Evolutionary conservation across 2,329 filamentous ascomycete genomes (phyloP).

Genomic region (Clarireedia homoeocarpa): DNA sequence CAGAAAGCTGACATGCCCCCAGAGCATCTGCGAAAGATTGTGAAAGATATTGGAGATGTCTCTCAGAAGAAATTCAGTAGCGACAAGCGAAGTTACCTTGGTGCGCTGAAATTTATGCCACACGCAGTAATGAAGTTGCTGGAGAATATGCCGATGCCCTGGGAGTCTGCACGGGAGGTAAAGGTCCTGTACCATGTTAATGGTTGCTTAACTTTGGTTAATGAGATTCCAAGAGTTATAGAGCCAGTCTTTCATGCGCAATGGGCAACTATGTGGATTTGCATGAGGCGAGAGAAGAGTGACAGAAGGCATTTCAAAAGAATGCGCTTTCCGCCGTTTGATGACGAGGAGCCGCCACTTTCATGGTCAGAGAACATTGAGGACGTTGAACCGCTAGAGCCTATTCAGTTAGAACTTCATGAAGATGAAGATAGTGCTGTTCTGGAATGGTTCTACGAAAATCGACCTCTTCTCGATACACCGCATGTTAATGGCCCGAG

Average conservation of each 20-base stretch:
- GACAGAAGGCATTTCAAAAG: constrained; percentile 94
- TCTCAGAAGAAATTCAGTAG: constrained; percentile 99
- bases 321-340: constrained; percentile 97
- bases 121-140: constrained; percentile 94
- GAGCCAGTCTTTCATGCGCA: constrained; percentile 97
- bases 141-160: constrained; percentile 99
- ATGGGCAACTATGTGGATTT: constrained; percentile 99
- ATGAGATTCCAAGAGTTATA: constrained; percentile 93
- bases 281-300: constrained; percentile 96
- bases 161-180: constrained; percentile 92
- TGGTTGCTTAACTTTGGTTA: constrained; percentile 91
- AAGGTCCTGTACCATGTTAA: constrained; percentile 99
- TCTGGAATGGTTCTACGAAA: constrained; percentile 96
- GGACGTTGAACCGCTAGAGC: constrained; percentile 93
- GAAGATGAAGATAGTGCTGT: constrained; percentile 88
- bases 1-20: constrained; percentile 99
- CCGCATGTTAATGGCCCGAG: constrained; percentile 92
- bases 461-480: constrained; percentile 82
- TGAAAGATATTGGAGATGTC: constrained; percentile 96
- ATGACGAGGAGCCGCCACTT: constrained; percentile 94
- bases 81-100: constrained; percentile 96
- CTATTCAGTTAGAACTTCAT: constrained; percentile 97
- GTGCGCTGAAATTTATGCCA: constrained; percentile 98
- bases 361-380: constrained; percentile 99
- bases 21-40: constrained; percentile 96